Percentiles rank a stretch among this genome's conserved stretches.
Conservation (phyloP, 108 stramenopile species). For the Skeletonema potamos region DNA sequence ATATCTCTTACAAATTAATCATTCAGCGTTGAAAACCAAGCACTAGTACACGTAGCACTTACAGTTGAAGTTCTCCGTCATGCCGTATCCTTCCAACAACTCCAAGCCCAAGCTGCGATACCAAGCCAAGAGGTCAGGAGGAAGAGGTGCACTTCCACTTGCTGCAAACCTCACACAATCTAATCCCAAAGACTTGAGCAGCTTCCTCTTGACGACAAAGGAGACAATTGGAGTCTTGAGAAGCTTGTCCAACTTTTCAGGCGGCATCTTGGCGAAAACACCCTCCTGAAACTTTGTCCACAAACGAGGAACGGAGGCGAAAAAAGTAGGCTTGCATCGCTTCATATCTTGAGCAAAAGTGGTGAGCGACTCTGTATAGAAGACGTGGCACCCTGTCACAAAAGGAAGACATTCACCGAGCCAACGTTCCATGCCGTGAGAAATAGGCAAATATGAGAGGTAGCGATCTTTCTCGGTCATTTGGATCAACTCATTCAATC, state of each 20-base stretch:
- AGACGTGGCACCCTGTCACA: slow-evolving; percentile 54
- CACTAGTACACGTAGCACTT: not conserved
- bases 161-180: slow-evolving; percentile 67
- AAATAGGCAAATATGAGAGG: slow-evolving; percentile 70
- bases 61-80: slow-evolving; percentile 88
- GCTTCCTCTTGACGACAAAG: slow-evolving; percentile 61
- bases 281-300: slow-evolving; percentile 85
- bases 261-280: slow-evolving; percentile 71
- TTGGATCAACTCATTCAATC: slow-evolving; percentile 43
- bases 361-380: slow-evolving; percentile 62
- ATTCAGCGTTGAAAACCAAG: too few species aligned
- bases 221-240: slow-evolving; percentile 66
- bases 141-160: slow-evolving; percentile 74
- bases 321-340: slow-evolving; percentile 68
- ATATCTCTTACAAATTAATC: not conserved
- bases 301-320: slow-evolving; percentile 75
- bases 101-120: slow-evolving; percentile 70
- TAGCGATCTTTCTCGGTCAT: slow-evolving; percentile 72
- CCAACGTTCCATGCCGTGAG: slow-evolving; percentile 88
- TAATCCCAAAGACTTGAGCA: slow-evolving; percentile 76
- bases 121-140: slow-evolving; percentile 60
- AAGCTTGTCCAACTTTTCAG: slow-evolving; percentile 55
- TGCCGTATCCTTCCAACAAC: slow-evolving; percentile 79
- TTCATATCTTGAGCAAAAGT: slow-evolving; percentile 78
- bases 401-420: slow-evolving; percentile 69